Conservation (phyloP, 176 grass and related monocot genomes). For the Eragrostis curvula region DNA sequence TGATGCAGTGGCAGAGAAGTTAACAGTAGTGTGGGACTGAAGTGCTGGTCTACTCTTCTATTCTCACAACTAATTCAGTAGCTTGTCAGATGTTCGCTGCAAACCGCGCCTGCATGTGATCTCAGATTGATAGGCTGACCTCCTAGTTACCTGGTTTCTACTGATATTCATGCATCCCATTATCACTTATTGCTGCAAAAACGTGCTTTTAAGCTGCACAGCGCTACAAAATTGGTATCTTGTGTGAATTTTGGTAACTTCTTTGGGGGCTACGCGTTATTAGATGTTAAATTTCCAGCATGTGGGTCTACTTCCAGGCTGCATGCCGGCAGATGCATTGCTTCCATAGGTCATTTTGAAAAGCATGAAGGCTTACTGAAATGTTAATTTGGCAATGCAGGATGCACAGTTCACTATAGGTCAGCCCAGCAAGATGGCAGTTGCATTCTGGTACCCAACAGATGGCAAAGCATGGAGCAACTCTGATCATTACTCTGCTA, state of each 20-base stretch:
- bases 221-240: neutral
- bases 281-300: neutral
- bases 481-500: constrained; percentile 87
- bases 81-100: neutral
- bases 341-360: neutral
- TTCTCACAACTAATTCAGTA: constrained; percentile 10
- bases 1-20: constrained; percentile 12
- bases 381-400: constrained; percentile 54
- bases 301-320: constrained; percentile 6
- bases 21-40: neutral
- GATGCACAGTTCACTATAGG: constrained; percentile 96
- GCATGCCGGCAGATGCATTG: neutral
- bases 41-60: neutral
- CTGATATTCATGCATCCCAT: neutral
- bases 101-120: neutral
- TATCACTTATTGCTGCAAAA: constrained; percentile 1
- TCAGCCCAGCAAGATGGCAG: constrained; percentile 64
- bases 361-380: constrained; percentile 20
- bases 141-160: constrained; percentile 4
- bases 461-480: constrained; percentile 71
- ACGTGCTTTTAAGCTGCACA: neutral
- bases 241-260: neutral
- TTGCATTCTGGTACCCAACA: constrained; percentile 96
- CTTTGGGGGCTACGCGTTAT: too few species aligned
- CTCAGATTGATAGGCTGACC: neutral